Evolutionary conservation across 441 rosid species (phyloP).

Genomic region (Erodium texanum): DNA sequence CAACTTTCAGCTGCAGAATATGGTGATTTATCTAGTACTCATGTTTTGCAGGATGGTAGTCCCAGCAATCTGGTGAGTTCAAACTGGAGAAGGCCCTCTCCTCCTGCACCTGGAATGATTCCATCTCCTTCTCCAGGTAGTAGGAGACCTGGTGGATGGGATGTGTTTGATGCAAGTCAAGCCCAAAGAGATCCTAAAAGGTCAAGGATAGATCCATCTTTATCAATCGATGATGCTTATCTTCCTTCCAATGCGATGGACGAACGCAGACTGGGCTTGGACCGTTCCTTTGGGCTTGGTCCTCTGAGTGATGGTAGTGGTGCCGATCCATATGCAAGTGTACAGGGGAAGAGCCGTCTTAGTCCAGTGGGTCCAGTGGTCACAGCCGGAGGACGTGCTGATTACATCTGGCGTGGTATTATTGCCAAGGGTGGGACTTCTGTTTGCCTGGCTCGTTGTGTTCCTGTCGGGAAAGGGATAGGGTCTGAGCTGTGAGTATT

Average conservation of each 20-base stretch:
- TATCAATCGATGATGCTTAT: conserved; percentile 35
- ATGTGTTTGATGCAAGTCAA: conserved; percentile 53
- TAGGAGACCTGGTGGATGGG: conserved; percentile 71
- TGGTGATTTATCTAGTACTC: conserved; percentile 31
- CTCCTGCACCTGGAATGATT: conserved; percentile 48
- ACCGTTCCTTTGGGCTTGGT: conserved; percentile 35
- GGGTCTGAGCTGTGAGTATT: conserved; percentile 54
- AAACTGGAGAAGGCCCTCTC: conserved; percentile 63
- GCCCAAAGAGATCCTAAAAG: conserved; percentile 63
- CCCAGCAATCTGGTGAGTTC: conserved; percentile 28
- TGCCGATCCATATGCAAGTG: conserved; percentile 29
- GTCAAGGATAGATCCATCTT: conserved; percentile 51
- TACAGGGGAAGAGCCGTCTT: conserved; percentile 32
- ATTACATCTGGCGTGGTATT: conserved; percentile 66
- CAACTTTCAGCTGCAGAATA: conserved; percentile 39
- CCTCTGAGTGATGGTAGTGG: conserved; percentile 34
- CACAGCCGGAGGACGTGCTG: conserved; percentile 32
- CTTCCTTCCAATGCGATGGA: conserved; percentile 45
- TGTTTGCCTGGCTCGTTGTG: conserved; percentile 63
- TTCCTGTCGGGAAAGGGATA: conserved; percentile 49
- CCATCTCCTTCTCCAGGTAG: conserved; percentile 53
- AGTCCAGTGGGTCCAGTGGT: conserved; percentile 40
- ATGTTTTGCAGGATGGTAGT: conserved; percentile 28
- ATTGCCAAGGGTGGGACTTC: conserved; percentile 79
- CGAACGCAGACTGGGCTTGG: conserved; percentile 38